Evolutionary conservation across 2,329 filamentous ascomycete genomes (phyloP).

Genomic region (Aspergillus hortae): DNA sequence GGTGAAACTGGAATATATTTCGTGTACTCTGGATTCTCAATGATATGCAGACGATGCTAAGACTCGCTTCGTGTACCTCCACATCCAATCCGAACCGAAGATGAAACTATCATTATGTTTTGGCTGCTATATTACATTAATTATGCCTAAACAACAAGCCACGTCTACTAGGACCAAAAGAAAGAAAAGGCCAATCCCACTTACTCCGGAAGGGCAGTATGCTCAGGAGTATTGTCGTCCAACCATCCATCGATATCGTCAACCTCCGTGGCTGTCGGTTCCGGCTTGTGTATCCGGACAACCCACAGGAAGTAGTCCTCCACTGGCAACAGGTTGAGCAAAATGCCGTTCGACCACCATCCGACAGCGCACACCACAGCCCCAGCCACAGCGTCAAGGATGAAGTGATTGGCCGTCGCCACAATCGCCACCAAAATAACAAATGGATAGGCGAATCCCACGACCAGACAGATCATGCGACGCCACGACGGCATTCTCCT

Average conservation of each 20-base stretch:
- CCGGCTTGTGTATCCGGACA: slow-evolving; percentile 64
- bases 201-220: slow-evolving; percentile 12
- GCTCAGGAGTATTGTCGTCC: slow-evolving; percentile 16
- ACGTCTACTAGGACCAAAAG: not conserved
- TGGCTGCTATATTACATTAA: not conserved
- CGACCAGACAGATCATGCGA: slow-evolving; percentile 46
- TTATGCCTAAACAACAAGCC: not conserved
- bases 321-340: slow-evolving; percentile 62
- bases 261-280: slow-evolving; percentile 18
- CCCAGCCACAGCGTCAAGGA: slow-evolving; percentile 68
- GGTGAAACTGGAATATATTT: too few relatives aligned
- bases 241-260: slow-evolving; percentile 18
- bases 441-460: slow-evolving; percentile 62
- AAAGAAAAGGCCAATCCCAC: not conserved
- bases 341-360: slow-evolving; percentile 53
- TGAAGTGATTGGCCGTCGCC: slow-evolving; percentile 69
- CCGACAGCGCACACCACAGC: slow-evolving; percentile 62
- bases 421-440: slow-evolving; percentile 66
- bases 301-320: slow-evolving; percentile 67
- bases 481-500: slow-evolving; percentile 48
- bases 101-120: too few relatives aligned
- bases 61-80: too few relatives aligned
- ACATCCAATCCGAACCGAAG: too few relatives aligned
- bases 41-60: too few relatives aligned
- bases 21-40: too few relatives aligned